Evolutionary conservation across 2,329 filamentous ascomycete species (phyloP), one percentile per base, ranked within the genome.

Genomic region (Raffaelea deltoideospora): DNA sequence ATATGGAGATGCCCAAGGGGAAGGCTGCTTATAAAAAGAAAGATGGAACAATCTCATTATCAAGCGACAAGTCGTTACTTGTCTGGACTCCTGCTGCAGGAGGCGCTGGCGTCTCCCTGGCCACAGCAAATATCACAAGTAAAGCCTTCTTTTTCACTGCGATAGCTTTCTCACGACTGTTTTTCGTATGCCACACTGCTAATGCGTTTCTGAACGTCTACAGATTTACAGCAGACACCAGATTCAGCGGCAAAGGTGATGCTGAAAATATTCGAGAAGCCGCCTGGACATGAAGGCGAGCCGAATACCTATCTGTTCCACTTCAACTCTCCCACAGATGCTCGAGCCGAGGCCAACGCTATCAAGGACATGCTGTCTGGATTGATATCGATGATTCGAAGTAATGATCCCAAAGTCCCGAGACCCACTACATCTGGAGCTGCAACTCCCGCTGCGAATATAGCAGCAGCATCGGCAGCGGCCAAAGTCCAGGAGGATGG

Each of bases 161-260:
- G 13, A 3, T 34, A 26, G 10, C 6, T 6, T 15, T 23, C 11
- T 20, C 34, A 4, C 14, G 3, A 6, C 34, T 30, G 18, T 8
- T 17, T 1, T 4, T 23, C 6, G 11, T 22, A 10, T 19, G n/a
- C 29, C 35, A 17, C 33, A 30, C 3, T 3, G 10, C 2, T 24
- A 10, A 3, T 2, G 3, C 15, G n/a, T n/a, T n/a, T n/a, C n/a
- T n/a, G n/a, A n/a, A n/a, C n/a, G n/a, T n/a, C n/a, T n/a, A n/a
- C 18, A 90, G 84, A 96, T 60, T 72, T 98, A 34, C 88, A 98
- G 57, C 88, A 96, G 56, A 96, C 90, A 1, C 87, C 90, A 11
- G 84, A 85, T 41, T 77, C 68, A n/a, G 77, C 75, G 26, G 65
- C 85, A 15, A 95, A 94, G 65, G 86, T 93, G 37, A 94, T 94